phyloP scores from a whole-genome alignment of 768 basidiomycete genomes.

The Tulasnella sp. region DNA sequence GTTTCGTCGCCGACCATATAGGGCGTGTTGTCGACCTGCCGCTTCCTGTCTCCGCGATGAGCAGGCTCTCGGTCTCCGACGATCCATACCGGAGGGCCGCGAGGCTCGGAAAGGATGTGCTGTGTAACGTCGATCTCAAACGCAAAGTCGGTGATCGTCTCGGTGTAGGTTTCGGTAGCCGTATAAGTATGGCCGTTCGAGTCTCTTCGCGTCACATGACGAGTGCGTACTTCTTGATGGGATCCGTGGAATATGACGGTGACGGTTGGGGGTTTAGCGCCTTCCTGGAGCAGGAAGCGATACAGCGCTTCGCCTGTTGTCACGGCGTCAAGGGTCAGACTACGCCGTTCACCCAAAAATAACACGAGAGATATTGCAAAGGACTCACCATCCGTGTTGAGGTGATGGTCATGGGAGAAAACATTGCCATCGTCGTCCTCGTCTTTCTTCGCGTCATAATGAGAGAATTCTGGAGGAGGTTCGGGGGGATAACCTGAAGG shows the following conservation, averaged over 20 bases:
- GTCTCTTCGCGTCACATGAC: constrained; percentile 34
- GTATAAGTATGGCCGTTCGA: background rate
- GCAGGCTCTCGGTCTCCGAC: constrained; percentile 55
- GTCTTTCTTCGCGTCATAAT: constrained; percentile 57
- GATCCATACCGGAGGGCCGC: constrained; percentile 46
- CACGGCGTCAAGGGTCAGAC: background rate
- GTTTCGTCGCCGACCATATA: constrained; percentile 18
- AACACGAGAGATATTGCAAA: no score
- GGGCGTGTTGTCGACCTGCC: constrained; percentile 42
- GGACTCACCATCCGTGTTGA: constrained; percentile 56
- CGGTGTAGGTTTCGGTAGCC: constrained; percentile 45
- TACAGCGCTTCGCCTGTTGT: constrained; percentile 58
- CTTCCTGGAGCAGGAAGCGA: constrained; percentile 58
- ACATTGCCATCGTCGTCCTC: constrained; percentile 42
- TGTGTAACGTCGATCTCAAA: constrained; percentile 53
- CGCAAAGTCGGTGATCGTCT: constrained; percentile 61
- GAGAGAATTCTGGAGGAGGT: constrained; percentile 54
- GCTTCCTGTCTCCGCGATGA: constrained; percentile 55
- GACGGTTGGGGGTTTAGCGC: constrained; percentile 39
- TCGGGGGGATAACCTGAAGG: background rate
- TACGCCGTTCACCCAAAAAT: background rate
- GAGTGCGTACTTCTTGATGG: constrained; percentile 47
- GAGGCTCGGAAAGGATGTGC: constrained; percentile 30
- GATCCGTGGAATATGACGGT: constrained; percentile 46
- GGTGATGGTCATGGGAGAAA: constrained; percentile 61